phyloP scores from a whole-genome alignment of 116 monocot species.

The Dioscorea cayenensis region DNA sequence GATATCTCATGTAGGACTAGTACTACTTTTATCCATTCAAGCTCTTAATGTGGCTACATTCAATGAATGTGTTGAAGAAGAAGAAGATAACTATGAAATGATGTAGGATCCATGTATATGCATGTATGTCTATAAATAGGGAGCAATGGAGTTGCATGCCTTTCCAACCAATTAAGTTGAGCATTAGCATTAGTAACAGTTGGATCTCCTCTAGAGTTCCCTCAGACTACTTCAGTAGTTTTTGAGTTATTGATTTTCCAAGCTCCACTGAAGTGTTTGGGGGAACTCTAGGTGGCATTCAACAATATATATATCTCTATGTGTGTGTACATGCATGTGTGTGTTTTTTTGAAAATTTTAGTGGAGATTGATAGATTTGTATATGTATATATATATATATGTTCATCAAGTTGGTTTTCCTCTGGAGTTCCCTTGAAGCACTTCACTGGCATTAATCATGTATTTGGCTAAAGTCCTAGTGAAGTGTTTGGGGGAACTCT shows the following conservation, averaged over 20 bases:
- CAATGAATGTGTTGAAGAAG: neutral
- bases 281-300: neutral
- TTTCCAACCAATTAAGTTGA: no score
- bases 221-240: conserved; percentile 2
- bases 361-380: no score
- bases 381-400: neutral
- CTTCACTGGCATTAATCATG: neutral
- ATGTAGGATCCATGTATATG: no score
- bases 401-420: neutral
- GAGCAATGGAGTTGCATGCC: neutral
- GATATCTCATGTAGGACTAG: neutral
- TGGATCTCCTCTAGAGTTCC: neutral
- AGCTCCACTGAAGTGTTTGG: conserved; percentile 1
- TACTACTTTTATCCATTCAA: neutral
- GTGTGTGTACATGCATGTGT: neutral
- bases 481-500: conserved; percentile 6
- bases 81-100: no score
- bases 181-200: neutral
- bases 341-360: no score
- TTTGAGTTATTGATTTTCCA: neutral
- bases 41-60: neutral
- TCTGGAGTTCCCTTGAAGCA: neutral
- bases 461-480: neutral
- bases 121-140: neutral
- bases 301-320: neutral